Conservation (phyloP, 2,329 filamentous ascomycete genomes). For the Clarireedia monteithiana region DNA sequence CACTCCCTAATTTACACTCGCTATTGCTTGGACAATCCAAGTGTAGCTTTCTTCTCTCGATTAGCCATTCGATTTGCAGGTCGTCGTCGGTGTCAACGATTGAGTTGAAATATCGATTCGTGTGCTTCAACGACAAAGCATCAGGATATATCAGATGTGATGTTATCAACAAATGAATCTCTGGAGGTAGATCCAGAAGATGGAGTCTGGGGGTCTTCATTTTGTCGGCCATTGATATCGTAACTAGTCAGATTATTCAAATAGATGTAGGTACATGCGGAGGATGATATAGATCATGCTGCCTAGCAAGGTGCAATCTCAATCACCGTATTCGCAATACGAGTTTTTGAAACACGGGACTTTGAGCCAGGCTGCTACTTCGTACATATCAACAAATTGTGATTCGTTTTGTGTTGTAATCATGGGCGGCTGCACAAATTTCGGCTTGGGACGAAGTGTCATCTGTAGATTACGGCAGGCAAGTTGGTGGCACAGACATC, state of each 20-base stretch:
- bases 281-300: background rate
- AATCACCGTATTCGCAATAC: background rate
- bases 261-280: background rate
- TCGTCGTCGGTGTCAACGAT: slow-evolving; percentile 58
- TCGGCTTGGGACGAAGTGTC: too few relatives aligned
- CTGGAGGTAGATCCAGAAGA: slow-evolving; percentile 43
- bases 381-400: background rate
- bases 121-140: slow-evolving; percentile 62
- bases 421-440: background rate
- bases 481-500: too few relatives aligned
- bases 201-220: background rate
- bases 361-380: background rate
- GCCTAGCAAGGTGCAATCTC: background rate
- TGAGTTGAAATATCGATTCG: slow-evolving; percentile 52
- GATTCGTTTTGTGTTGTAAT: background rate
- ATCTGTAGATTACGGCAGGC: too few relatives aligned
- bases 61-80: slow-evolving; percentile 62
- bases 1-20: slow-evolving; percentile 50
- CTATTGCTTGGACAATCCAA: slow-evolving; percentile 56
- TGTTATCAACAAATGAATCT: slow-evolving; percentile 59
- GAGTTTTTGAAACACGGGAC: background rate
- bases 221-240: background rate
- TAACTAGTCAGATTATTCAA: background rate
- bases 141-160: slow-evolving; percentile 59
- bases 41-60: slow-evolving; percentile 53